Evolutionary conservation across 1,284 basidiomycete genomes (phyloP), one percentile per base, ranked within the genome.

Genomic region (Ganoderma resinaceum): DNA sequence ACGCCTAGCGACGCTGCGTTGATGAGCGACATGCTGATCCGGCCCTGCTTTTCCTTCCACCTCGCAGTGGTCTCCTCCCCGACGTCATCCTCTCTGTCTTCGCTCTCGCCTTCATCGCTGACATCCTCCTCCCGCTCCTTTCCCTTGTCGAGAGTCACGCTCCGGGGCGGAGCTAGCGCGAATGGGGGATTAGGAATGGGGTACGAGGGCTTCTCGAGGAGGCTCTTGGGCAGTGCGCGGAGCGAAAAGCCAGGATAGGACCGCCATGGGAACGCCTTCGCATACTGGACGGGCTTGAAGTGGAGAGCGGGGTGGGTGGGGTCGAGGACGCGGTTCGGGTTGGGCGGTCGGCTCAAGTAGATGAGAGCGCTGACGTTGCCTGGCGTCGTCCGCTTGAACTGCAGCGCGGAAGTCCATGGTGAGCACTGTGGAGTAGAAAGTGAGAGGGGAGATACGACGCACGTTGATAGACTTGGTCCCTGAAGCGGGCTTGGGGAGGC

Each of bases 321-420:
- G 70, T 75, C 68, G 23, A 73, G 35, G 46, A 69, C 66, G 12
- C 46, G 42, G 3, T 46, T 11, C 20, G 42, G 33, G n/a, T 62
- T 35, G 18, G 55, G 65, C 0, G 72, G 59, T 35, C 49, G 52
- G 8, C 46, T 60, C 16, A 58, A 29, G 40, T 61, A 65, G 46
- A 67, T 12, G 38, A 75, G 46, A 16, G 49, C 63, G 16, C 16
- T 23, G 29, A 74, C 33, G 20, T 67, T 65, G 7, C 79, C 79
- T 5, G 77, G 78, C 0, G 76, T 78, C 5, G 74, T 78, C 20
- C 74, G 75, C 66, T 73, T 77, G 72, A 78, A 80, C 77, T 79
- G 60, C 9, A 20, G 16, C 20, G 55, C 5, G 33, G 31, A 7
- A 8, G 20, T 18, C 20, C n/a, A 23, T 49, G 2, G 26, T 29